Percentiles rank a stretch among this genome's conserved stretches.
Conservation (phyloP, 2,329 filamentous ascomycete genomes). For the Cytospora paraplurivora region DNA sequence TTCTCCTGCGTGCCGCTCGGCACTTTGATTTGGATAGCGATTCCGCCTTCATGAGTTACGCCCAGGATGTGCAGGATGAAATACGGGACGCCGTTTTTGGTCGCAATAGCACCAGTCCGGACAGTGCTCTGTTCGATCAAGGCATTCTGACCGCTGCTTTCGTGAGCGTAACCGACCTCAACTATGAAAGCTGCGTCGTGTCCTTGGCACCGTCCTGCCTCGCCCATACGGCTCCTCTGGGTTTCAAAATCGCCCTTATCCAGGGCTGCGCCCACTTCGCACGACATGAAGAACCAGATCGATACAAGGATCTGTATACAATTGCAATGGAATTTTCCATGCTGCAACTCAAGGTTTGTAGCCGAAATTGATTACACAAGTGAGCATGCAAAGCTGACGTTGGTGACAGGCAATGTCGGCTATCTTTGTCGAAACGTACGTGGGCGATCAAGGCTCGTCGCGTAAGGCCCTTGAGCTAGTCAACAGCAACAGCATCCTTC, state of each 20-base stretch:
- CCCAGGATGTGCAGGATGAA: slow-evolving; percentile 70
- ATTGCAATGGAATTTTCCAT: slow-evolving; percentile 60
- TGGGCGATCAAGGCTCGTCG: slow-evolving; percentile 43
- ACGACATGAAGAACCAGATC: slow-evolving; percentile 49
- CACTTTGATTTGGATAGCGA: slow-evolving; percentile 67
- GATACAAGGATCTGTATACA: slow-evolving; percentile 58
- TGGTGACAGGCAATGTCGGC: slow-evolving; percentile 42
- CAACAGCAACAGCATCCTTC: slow-evolving; percentile 47
- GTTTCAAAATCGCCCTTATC: slow-evolving; percentile 64
- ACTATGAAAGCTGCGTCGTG: slow-evolving; percentile 60
- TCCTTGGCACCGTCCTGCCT: slow-evolving; percentile 60
- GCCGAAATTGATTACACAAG: slow-evolving; percentile 20
- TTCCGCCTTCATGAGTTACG: slow-evolving; percentile 65
- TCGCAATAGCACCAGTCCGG: slow-evolving; percentile 48
- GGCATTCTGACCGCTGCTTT: slow-evolving; percentile 68
- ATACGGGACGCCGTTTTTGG: slow-evolving; percentile 67
- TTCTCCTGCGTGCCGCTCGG: slow-evolving; percentile 62
- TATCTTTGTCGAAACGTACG: slow-evolving; percentile 42
- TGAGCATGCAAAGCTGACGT: slow-evolving; percentile 4
- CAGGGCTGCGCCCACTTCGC: slow-evolving; percentile 66
- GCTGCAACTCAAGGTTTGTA: slow-evolving; percentile 55
- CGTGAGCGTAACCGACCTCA: slow-evolving; percentile 64
- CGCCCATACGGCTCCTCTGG: slow-evolving; percentile 55
- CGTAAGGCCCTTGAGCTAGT: slow-evolving; percentile 44
- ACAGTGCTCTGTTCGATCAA: slow-evolving; percentile 59